A percentile compares a stretch with the other conserved stretches of the same genome.
Conservation (phyloP, 306 rosid genomes). For the Quercus bicolor region DNA sequence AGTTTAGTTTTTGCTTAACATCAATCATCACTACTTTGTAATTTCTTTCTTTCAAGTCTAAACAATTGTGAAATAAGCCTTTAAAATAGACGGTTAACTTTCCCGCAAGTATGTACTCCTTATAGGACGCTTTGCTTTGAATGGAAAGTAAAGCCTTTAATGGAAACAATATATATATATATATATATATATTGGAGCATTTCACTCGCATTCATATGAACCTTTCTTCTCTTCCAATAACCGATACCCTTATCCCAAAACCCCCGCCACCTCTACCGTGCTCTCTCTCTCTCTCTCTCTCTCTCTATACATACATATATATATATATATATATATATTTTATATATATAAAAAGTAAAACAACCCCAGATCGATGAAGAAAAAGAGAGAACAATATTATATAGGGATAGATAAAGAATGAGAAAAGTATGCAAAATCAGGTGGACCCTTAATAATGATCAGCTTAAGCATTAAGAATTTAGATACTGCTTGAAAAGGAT, state of each 20-base stretch:
- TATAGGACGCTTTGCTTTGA: slow-evolving; percentile 51
- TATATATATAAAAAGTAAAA: too few species aligned
- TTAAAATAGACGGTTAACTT: slow-evolving; percentile 38
- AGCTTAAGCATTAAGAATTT: not conserved
- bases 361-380: too few species aligned
- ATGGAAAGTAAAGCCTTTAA: slow-evolving; percentile 29
- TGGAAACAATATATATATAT: not conserved
- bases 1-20: slow-evolving; percentile 19
- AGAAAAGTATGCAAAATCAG: not conserved
- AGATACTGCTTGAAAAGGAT: not conserved
- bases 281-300: slow-evolving; percentile 10
- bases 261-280: slow-evolving; percentile 33
- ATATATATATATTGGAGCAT: not conserved
- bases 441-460: not conserved
- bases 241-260: slow-evolving; percentile 29
- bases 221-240: slow-evolving; percentile 43
- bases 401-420: too few species aligned
- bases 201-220: slow-evolving; percentile 16
- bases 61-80: slow-evolving; percentile 16
- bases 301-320: not conserved
- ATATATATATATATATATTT: too few species aligned
- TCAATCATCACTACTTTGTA: not conserved
- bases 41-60: slow-evolving; percentile 18
- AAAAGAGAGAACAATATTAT: too few species aligned
- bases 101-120: slow-evolving; percentile 43